phyloP scores from a whole-genome alignment of 2,329 filamentous ascomycete species.

The Sclerotinia glacialis region DNA sequence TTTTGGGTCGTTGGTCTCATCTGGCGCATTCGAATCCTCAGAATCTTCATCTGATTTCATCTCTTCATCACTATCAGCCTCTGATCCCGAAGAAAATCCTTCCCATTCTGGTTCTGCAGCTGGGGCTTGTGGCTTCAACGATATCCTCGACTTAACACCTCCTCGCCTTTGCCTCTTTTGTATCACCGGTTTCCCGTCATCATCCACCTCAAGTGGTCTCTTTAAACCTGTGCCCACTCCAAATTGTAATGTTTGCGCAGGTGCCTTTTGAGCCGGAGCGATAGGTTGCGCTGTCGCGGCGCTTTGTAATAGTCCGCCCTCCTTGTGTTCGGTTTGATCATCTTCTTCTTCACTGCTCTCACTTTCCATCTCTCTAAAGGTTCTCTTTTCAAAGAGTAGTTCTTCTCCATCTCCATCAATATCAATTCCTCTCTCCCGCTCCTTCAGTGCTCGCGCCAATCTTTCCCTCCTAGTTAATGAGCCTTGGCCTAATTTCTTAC shows the following conservation, averaged over 20 bases:
- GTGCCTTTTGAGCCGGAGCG: neutral
- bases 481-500: slow-evolving; percentile 69
- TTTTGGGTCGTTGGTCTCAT: slow-evolving; percentile 5
- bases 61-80: slow-evolving; percentile 41
- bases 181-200: slow-evolving; percentile 73
- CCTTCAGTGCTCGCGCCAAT: slow-evolving; percentile 58
- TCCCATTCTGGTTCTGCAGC: slow-evolving; percentile 55
- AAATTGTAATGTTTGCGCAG: slow-evolving; percentile 22
- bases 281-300: neutral
- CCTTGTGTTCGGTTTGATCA: slow-evolving; percentile 19
- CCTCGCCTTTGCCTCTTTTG: slow-evolving; percentile 76
- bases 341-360: slow-evolving; percentile 36
- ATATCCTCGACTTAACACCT: slow-evolving; percentile 55
- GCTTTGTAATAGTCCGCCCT: slow-evolving; percentile 21
- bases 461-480: slow-evolving; percentile 69
- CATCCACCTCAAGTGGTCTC: slow-evolving; percentile 75
- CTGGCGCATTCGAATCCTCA: slow-evolving; percentile 36
- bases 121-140: slow-evolving; percentile 47
- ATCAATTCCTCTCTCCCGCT: slow-evolving; percentile 41
- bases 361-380: slow-evolving; percentile 37
- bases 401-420: slow-evolving; percentile 44
- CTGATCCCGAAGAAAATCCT: slow-evolving; percentile 56
- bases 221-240: slow-evolving; percentile 76
- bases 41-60: slow-evolving; percentile 41
- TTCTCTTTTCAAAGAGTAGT: slow-evolving; percentile 51